Percentiles rank a stretch among this genome's conserved stretches.
Conservation (phyloP, 495 filamentous ascomycete genomes). For the Penicillium herquei region DNA sequence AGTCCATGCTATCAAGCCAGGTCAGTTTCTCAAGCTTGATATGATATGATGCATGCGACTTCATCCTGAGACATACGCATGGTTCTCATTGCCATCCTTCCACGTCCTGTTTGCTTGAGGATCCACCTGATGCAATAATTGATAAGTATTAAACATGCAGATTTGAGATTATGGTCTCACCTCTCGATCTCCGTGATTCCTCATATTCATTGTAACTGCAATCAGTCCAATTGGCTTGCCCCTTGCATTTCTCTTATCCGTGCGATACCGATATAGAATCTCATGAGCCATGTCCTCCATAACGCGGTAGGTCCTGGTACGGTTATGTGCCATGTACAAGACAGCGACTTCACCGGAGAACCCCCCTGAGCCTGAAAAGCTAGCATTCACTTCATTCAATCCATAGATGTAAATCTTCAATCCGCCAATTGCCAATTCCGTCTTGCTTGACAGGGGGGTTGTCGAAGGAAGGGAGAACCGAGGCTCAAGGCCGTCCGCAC, state of each 20-base stretch:
- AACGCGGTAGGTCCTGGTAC: conserved; percentile 3
- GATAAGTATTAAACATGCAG: neutral
- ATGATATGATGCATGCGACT: neutral
- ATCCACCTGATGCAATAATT: neutral
- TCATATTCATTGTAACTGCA: conserved; percentile 6
- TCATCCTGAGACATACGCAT: neutral
- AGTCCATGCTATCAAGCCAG: neutral
- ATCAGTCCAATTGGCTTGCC: neutral
- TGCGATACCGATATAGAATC: conserved; percentile 3
- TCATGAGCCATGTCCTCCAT: conserved; percentile 7
- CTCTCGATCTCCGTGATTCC: conserved; percentile 7
- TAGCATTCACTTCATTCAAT: neutral
- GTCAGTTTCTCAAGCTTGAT: neutral
- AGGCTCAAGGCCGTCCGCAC: neutral
- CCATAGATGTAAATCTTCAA: conserved; percentile 3
- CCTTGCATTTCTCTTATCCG: neutral
- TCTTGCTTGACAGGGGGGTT: conserved; percentile 4
- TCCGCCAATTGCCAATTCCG: neutral
- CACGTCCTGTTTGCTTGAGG: conserved; percentile 2
- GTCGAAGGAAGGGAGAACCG: conserved; percentile 1
- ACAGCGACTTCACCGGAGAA: neutral
- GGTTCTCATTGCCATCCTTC: conserved; percentile 6
- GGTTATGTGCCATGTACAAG: conserved; percentile 4
- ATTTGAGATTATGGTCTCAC: neutral
- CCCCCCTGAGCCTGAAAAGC: neutral